These are phyloP conservation scores for Elsinoe fawcettii DNA, from an alignment of 2,329 filamentous ascomycete species.

Conservation along the genomic window DNA sequence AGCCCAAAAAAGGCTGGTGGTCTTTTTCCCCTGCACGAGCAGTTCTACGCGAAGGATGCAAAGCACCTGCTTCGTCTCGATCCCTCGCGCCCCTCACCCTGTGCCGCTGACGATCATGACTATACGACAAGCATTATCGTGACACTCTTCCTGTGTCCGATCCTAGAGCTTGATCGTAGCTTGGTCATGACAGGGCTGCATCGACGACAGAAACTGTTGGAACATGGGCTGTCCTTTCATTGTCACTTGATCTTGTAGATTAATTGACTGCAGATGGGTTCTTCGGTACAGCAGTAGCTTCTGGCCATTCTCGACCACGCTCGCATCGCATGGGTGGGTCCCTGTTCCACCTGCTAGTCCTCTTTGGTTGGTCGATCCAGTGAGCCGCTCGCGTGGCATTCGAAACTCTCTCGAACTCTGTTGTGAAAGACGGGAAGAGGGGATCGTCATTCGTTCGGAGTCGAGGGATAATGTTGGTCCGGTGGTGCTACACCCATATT, in stretches of 20 bases:
- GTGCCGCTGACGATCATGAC: conserved; percentile 5
- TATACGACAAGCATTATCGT: conserved; percentile 10
- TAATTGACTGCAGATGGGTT: background rate
- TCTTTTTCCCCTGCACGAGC: background rate
- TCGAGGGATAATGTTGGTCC: conserved; percentile 1
- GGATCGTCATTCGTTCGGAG: background rate
- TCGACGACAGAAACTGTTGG: background rate
- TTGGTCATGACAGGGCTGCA: background rate
- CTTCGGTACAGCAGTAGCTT: background rate
- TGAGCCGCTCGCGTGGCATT: conserved; percentile 10
- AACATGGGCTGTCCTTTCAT: too few species aligned
- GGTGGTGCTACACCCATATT: background rate
- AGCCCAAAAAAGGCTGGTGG: background rate
- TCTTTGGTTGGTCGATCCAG: conserved; percentile 5
- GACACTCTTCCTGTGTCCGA: background rate
- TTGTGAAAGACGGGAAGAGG: background rate
- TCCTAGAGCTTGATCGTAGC: conserved; percentile 8
- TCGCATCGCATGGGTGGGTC: conserved; percentile 6
- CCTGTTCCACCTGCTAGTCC: background rate
- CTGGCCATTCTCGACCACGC: background rate
- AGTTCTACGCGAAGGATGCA: conserved; percentile 8
- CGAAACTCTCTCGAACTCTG: background rate
- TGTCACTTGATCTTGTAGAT: background rate
- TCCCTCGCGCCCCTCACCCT: background rate
- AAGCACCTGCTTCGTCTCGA: background rate